These are phyloP conservation scores for Colletotrichum orbiculare DNA, from an alignment of 2,329 filamentous ascomycete genomes.

Conservation along the genomic window DNA sequence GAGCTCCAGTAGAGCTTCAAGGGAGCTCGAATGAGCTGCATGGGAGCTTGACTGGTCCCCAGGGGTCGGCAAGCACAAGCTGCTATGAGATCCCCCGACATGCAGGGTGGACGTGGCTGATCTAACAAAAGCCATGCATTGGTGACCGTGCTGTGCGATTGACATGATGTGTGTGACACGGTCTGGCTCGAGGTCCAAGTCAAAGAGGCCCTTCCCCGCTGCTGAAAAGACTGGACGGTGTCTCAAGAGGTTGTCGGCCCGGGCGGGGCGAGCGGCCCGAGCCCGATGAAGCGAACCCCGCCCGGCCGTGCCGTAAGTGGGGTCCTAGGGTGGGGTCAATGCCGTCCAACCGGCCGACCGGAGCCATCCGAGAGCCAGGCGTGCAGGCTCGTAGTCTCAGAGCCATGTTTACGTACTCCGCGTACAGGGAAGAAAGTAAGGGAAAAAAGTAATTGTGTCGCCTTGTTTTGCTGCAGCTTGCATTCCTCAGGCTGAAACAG, in stretches of 20 bases:
- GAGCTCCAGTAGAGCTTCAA: too few relatives aligned
- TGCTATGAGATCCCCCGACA: too few relatives aligned
- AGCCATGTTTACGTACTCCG: background rate
- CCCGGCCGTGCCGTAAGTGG: conserved; percentile 21
- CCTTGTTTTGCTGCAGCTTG: background rate
- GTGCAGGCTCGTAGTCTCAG: background rate
- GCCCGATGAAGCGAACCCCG: conserved; percentile 28
- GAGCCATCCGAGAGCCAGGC: conserved; percentile 13
- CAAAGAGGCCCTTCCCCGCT: background rate
- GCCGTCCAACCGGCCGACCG: conserved; percentile 26
- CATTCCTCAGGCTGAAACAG: too few relatives aligned
- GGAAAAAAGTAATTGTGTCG: background rate
- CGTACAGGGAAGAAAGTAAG: too few relatives aligned
- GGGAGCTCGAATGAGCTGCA: too few relatives aligned
- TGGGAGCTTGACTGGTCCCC: too few relatives aligned
- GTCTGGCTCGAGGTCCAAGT: conserved; percentile 5
- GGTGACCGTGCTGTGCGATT: conserved; percentile 11
- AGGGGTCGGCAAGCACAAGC: too few relatives aligned
- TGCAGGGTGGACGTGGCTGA: too few relatives aligned
- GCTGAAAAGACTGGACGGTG: conserved; percentile 16
- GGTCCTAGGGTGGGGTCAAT: background rate
- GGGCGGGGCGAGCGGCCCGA: conserved; percentile 34
- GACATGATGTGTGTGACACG: conserved; percentile 6
- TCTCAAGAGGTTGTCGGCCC: conserved; percentile 34
- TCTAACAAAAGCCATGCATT: conserved; percentile 5